Conservation (phyloP, 306 rosid genomes). For the Prunus campanulata region DNA sequence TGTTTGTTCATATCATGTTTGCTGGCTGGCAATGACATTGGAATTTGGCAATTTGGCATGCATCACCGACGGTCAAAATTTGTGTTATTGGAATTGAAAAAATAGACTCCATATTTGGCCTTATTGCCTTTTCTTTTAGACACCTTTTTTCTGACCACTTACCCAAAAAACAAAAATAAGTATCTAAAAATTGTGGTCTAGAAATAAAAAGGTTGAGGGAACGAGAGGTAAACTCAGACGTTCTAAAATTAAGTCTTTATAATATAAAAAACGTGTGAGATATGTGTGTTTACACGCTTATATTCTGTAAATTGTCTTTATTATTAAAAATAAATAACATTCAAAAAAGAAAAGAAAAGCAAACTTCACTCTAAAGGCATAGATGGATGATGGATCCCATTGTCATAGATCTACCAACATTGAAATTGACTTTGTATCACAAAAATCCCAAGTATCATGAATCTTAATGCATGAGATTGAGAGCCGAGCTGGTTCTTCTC, state of each 20-base stretch:
- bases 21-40: background rate
- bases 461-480: background rate
- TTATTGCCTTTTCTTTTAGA: background rate
- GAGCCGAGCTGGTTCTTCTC: background rate
- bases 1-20: background rate
- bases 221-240: too few relatives aligned
- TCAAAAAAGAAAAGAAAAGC: background rate
- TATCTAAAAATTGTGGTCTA: too few relatives aligned
- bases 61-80: background rate
- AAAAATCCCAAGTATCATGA: background rate
- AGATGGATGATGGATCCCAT: background rate
- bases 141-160: background rate
- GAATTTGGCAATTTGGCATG: background rate
- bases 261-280: too few relatives aligned
- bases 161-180: too few relatives aligned
- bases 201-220: too few relatives aligned
- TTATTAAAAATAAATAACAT: background rate
- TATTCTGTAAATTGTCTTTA: background rate
- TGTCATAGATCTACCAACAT: conserved; percentile 1
- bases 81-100: background rate
- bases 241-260: too few relatives aligned
- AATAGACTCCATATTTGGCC: background rate
- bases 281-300: too few relatives aligned
- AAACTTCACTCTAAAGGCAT: background rate
- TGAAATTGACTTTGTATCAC: conserved; percentile 1